Evolutionary conservation across 2,329 filamentous ascomycete species (phyloP), one percentile per base, ranked within the genome.

Genomic region (Metarhizium robertsii): DNA sequence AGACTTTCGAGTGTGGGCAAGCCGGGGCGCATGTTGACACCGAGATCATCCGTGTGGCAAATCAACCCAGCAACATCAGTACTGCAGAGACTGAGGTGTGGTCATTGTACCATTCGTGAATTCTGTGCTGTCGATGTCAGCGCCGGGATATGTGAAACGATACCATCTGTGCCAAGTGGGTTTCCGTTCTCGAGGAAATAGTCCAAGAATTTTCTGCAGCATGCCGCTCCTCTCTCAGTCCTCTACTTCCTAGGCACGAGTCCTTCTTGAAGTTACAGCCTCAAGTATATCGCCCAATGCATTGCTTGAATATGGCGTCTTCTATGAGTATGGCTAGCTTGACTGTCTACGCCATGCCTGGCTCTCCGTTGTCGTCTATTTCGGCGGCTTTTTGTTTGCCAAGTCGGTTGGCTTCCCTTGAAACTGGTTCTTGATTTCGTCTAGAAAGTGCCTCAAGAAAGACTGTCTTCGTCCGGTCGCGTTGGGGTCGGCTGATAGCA

Each of bases 341-440:
- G 4, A 5, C 14, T 20, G 25, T 4, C 10, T 5, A 13, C 18
- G 11, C 14, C 20, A 3, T 34, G 1, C 6, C 6, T 18, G n/a
- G n/a, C 43, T 6, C n/a, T 36, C 6, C n/a, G 6, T 2, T 18
- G 2, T 43, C n/a, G 43, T 66, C 42, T 60, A 66, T 57, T 65
- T 66, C 20, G 57, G 62, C 3, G 63, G 64, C 48, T 60, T 61
- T 30, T 66, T 65, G 16, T 63, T 53, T 2, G 67, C 66, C 43
- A 70, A 61, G 2, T 77, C 67, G 11, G 68, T 75, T 47, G 75
- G 73, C 20, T 67, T 74, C 4, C 78, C 78, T 10, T 70, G 68
- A 10, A 72, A 64, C 61, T 82, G 79, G 53, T 78, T 79, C 61
- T 71, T 72, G 4, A 82, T 53, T 66, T 82, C 79, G 10, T 79